Evolutionary conservation across 140 eudicot species (phyloP).

Genomic region (Ambrosia hybrid): DNA sequence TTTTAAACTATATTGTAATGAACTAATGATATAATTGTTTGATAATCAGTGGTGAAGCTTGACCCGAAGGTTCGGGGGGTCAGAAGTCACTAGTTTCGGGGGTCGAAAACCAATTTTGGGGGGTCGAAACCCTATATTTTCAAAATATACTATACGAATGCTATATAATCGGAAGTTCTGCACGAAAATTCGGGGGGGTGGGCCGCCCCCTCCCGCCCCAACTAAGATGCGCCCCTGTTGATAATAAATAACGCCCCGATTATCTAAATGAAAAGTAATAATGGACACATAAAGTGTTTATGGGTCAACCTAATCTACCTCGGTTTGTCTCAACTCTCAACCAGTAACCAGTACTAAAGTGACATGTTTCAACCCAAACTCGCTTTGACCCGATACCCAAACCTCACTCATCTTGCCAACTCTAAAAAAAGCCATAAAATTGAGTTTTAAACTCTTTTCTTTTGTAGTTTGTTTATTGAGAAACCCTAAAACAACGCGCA

Average conservation of each 20-base stretch:
- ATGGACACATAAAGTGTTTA: neutral
- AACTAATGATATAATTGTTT: neutral
- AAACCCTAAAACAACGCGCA: neutral
- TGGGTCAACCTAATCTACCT: neutral
- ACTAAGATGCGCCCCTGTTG: too few species aligned
- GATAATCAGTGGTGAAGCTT: too few species aligned
- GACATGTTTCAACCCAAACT: neutral
- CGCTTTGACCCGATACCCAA: neutral
- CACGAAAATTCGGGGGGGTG: too few species aligned
- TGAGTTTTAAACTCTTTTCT: neutral
- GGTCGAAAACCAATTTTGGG: too few species aligned
- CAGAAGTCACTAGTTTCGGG: too few species aligned
- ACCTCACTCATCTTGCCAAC: constrained; percentile 2
- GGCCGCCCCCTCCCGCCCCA: too few species aligned
- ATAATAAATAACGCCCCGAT: neutral
- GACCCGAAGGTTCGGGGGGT: too few species aligned
- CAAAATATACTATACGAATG: too few species aligned
- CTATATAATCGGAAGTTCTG: too few species aligned
- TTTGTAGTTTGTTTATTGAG: too few species aligned
- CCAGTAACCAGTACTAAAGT: neutral
- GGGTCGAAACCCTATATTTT: too few species aligned
- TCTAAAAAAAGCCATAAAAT: neutral
- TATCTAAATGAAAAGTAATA: neutral
- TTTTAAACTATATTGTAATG: neutral
- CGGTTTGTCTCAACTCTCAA: neutral